Base-by-base conservation (phyloP, 805 yeast species). In the Sporopachydermia lactativora region DNA sequence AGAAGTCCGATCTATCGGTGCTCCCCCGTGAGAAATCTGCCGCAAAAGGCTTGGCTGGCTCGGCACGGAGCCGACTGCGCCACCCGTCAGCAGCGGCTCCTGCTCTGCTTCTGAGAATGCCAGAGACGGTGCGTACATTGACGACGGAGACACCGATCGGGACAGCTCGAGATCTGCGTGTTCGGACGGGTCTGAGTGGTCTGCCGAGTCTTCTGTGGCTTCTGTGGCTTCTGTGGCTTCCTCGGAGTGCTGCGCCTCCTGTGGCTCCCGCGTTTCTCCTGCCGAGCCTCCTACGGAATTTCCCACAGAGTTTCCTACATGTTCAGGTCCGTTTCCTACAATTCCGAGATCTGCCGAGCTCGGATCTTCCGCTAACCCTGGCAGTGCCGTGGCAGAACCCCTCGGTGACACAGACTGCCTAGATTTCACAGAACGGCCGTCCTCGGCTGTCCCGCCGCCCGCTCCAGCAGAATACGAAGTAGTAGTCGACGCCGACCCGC, bases 71-170 rank as follows among this genome's bases (percentile, higher is more conserved):
- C n/a, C n/a, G n/a, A n/a, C n/a, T n/a, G n/a, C n/a, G n/a, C n/a
- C n/a, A n/a, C n/a, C n/a, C n/a, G n/a, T 24, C 31, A 24, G n/a
- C 31, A 24, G 31, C n/a, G 31, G 31, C 31, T 24, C 31, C n/a
- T 24, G 31, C 31, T 24, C 31, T 8, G 31, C 31, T 24, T 24
- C 31, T n/a, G 31, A 24, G 31, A 24, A 24, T n/a, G 31, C 31
- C n/a, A 24, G n/a, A 24, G 31, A 24, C n/a, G 31, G 13, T 8
- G 31, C 31, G n/a, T 24, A 24, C n/a, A 8, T n/a, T n/a, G 31
- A 24, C 31, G 31, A 24, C 31, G 31, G 31, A 24, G 31, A 24
- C 8, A 24, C n/a, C n/a, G 31, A 24, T 24, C 31, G 31, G n/a
- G 31, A 24, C n/a, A 24, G 8, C n/a, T 8, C n/a, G n/a, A 8